A percentile compares a stretch with the other conserved stretches of the same genome.
Evolutionary conservation across 176 grass and related monocot genomes (phyloP).

Genomic region (Triticum monococcum): DNA sequence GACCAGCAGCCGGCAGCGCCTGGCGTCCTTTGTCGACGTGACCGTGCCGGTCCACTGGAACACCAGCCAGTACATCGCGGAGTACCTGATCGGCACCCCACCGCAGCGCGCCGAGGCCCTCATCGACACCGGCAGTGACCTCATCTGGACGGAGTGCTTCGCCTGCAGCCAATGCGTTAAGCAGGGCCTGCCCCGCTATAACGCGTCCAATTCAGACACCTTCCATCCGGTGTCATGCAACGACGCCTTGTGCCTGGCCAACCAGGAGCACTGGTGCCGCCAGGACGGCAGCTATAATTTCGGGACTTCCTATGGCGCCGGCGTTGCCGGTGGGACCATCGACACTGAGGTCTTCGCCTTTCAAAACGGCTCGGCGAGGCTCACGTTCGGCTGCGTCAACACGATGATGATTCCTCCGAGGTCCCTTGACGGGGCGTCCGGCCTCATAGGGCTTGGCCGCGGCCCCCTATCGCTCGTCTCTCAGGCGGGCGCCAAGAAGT

Average conservation of each 20-base stretch:
- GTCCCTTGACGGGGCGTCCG: neutral
- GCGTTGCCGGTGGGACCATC: neutral
- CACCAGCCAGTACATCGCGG: neutral
- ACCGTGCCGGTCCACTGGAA: constrained; percentile 12
- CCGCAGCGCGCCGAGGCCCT: neutral
- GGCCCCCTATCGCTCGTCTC: constrained; percentile 14
- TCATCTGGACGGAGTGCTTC: constrained; percentile 79
- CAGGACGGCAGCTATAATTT: neutral
- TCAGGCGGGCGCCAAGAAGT: neutral
- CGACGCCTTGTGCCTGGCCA: neutral
- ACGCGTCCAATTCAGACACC: neutral
- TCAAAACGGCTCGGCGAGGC: neutral
- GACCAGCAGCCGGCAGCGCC: neutral
- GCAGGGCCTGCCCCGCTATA: constrained; percentile 24
- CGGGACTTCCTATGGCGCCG: neutral
- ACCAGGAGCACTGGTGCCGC: neutral
- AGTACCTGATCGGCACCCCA: neutral
- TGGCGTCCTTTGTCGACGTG: constrained; percentile 14
- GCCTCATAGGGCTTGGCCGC: constrained; percentile 25
- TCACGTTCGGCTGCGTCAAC: neutral
- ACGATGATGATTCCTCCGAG: neutral
- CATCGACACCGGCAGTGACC: constrained; percentile 74
- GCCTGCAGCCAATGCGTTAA: neutral
- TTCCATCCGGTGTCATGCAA: neutral
- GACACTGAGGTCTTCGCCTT: constrained; percentile 18